These are phyloP conservation scores for Arthrobotrys entomopaga DNA, from an alignment of 2,329 filamentous ascomycete genomes.

Conservation along the genomic window DNA sequence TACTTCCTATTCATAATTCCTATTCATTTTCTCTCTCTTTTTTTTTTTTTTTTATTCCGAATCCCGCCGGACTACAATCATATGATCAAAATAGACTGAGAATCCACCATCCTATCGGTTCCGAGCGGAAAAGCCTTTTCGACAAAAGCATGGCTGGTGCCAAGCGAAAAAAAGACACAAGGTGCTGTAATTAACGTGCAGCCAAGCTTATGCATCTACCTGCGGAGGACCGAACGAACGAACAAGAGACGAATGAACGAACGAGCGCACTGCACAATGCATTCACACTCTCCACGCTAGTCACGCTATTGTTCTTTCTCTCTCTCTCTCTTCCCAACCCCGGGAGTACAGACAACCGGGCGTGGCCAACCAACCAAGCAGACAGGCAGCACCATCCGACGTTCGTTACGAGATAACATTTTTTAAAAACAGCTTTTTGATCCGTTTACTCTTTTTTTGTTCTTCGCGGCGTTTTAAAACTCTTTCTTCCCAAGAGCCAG, in stretches of 20 bases:
- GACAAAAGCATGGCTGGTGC: slow-evolving; percentile 49
- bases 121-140: slow-evolving; percentile 33
- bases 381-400: neutral
- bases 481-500: slow-evolving; percentile 3
- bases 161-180: slow-evolving; percentile 30
- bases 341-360: slow-evolving; percentile 38
- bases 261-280: too few relatives aligned
- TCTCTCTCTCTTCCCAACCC: too few relatives aligned
- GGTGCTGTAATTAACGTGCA: slow-evolving; percentile 7
- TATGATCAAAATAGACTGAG: slow-evolving; percentile 37
- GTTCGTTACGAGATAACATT: neutral
- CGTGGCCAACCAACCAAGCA: slow-evolving; percentile 16
- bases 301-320: neutral
- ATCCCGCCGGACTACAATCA: slow-evolving; percentile 40
- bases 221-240: slow-evolving; percentile 15
- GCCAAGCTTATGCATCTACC: slow-evolving; percentile 11
- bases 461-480: slow-evolving; percentile 12
- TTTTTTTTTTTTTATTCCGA: slow-evolving; percentile 38
- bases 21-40: neutral
- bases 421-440: slow-evolving; percentile 5
- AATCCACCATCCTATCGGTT: slow-evolving; percentile 51
- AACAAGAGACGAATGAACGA: neutral
- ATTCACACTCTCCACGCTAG: too few relatives aligned
- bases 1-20: slow-evolving; percentile 9
- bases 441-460: slow-evolving; percentile 5